phyloP scores from a whole-genome alignment of 345 rosid species.

The Eucalyptus viminalis region DNA sequence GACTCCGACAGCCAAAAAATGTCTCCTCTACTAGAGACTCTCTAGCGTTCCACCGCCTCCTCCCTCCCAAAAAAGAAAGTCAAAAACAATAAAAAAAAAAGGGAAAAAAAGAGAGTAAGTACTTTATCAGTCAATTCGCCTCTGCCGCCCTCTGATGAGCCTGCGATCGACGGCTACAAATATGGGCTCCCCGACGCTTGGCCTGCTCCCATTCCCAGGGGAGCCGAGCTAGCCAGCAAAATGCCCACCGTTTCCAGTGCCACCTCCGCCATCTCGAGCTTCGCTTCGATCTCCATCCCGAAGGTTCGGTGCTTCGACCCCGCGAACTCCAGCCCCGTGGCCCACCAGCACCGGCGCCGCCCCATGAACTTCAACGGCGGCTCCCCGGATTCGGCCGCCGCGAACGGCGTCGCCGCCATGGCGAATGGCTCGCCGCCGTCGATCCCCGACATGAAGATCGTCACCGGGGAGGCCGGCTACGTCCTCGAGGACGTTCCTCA shows the following conservation, averaged over 20 bases:
- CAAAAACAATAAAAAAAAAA: not conserved
- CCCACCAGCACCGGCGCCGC: not conserved
- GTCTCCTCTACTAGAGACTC: too few relatives aligned
- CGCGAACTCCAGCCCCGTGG: not conserved
- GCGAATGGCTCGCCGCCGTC: not conserved
- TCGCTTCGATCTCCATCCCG: conserved; percentile 14
- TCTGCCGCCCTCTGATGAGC: not conserved
- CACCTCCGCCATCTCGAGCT: conserved; percentile 9
- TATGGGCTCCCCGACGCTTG: not conserved
- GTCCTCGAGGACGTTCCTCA: conserved; percentile 50
- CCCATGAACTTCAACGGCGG: not conserved
- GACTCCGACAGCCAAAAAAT: not conserved
- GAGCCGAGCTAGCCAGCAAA: not conserved
- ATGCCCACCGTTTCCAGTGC: not conserved
- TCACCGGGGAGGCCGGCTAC: conserved; percentile 21
- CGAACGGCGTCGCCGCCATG: not conserved
- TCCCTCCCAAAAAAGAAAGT: not conserved
- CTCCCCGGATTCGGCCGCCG: not conserved
- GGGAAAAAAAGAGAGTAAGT: too few relatives aligned
- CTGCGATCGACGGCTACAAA: conserved; percentile 4
- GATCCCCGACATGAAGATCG: conserved; percentile 8
- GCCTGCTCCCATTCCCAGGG: not conserved
- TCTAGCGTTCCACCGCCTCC: not conserved
- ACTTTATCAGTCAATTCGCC: not conserved
- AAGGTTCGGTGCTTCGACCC: conserved; percentile 34